These are phyloP conservation scores for Wickerhamomyces bisporus DNA, from an alignment of 805 yeast genomes.

Conservation along the genomic window DNA sequence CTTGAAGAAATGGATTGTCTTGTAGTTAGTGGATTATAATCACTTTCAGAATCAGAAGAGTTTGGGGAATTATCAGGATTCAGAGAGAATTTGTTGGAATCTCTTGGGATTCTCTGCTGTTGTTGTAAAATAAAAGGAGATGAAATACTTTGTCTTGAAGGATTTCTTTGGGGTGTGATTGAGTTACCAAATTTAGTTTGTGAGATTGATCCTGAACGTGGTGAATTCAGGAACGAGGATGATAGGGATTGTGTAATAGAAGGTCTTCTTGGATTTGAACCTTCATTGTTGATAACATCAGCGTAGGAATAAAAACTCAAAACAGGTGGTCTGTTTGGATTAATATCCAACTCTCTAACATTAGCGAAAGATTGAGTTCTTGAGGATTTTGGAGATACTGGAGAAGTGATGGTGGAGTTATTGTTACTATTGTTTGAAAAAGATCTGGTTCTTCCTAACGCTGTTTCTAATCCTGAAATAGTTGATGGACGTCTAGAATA, in stretches of 20 bases:
- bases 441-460: conserved; percentile 33
- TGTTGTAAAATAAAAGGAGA: conserved; percentile 28
- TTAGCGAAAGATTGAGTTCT: conserved; percentile 21
- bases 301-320: conserved; percentile 69
- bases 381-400: conserved; percentile 16
- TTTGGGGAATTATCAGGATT: conserved; percentile 20
- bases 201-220: conserved; percentile 16
- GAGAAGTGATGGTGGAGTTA: conserved; percentile 7
- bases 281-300: conserved; percentile 69
- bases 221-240: conserved; percentile 23
- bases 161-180: conserved; percentile 22
- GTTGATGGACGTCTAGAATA: conserved; percentile 56
- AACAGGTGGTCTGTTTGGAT: conserved; percentile 17
- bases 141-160: conserved; percentile 22
- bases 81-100: conserved; percentile 16
- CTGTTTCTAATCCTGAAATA: conserved; percentile 40
- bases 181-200: conserved; percentile 12
- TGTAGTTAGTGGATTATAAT: conserved; percentile 9
- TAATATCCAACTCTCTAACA: conserved; percentile 18
- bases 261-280: conserved; percentile 55
- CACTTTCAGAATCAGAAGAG: conserved; percentile 25
- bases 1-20: conserved; percentile 11
- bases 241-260: conserved; percentile 40
- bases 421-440: neutral
- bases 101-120: conserved; percentile 12